Evolutionary conservation across 345 rosid genomes (phyloP).

Genomic region (Sisymbrium irio): DNA sequence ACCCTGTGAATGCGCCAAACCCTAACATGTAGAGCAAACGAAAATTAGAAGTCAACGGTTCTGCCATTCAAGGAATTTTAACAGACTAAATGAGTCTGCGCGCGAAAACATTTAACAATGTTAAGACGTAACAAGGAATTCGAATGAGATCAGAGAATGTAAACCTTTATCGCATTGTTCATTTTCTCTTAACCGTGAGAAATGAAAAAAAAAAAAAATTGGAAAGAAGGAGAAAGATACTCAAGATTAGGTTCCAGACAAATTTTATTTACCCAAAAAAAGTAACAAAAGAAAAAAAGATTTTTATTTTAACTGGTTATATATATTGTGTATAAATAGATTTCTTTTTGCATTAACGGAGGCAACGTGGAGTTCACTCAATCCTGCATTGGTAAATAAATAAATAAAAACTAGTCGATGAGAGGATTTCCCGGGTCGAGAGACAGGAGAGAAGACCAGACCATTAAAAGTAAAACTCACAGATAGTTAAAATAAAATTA

Average conservation of each 20-base stretch:
- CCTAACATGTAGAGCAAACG: slow-evolving; percentile 23
- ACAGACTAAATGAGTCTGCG: background rate
- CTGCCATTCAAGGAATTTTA: background rate
- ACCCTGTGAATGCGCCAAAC: background rate
- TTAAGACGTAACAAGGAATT: background rate
- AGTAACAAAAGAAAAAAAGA: background rate
- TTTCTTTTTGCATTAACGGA: background rate
- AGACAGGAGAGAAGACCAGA: slow-evolving; percentile 1
- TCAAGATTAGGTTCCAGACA: slow-evolving; percentile 9
- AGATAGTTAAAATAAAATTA: no score
- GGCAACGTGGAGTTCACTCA: background rate
- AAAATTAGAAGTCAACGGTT: background rate
- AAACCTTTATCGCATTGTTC: slow-evolving; percentile 16
- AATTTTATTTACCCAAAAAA: background rate
- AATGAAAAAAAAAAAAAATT: background rate
- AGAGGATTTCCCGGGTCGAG: slow-evolving; percentile 20
- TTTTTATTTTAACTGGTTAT: slow-evolving; percentile 15
- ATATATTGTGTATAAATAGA: slow-evolving; percentile 13
- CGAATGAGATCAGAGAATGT: background rate
- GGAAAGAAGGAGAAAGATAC: slow-evolving; percentile 1
- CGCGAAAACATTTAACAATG: background rate
- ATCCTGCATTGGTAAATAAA: background rate
- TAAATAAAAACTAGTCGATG: background rate
- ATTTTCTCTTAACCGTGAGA: background rate
- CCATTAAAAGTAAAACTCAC: no score